Conservation (phyloP, 495 filamentous ascomycete genomes). For the Trichoderma parareesei region DNA sequence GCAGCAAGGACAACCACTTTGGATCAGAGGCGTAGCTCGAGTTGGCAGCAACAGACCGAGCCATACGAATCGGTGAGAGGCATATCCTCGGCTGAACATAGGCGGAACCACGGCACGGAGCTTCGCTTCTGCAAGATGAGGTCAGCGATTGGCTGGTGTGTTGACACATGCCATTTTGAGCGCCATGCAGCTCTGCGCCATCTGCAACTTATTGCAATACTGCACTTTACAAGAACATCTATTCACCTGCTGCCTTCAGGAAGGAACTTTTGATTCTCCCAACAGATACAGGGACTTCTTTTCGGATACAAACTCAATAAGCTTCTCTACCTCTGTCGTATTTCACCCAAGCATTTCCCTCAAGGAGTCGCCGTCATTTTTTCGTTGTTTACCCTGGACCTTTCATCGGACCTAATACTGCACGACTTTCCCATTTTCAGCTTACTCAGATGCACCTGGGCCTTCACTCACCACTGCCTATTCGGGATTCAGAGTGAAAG, state of each 20-base stretch:
- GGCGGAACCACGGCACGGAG: background rate
- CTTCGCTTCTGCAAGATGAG: constrained; percentile 8
- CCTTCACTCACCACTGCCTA: background rate
- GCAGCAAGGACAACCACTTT: too few species aligned
- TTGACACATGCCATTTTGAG: background rate
- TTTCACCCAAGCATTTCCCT: background rate
- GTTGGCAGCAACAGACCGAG: background rate
- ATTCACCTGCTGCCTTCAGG: too few species aligned
- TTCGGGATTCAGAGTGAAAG: background rate
- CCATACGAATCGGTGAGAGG: background rate
- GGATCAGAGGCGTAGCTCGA: background rate
- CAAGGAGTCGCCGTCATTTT: background rate
- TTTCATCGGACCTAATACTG: background rate
- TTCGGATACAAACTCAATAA: background rate
- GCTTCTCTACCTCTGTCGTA: background rate
- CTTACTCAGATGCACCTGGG: background rate
- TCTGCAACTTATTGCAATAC: background rate
- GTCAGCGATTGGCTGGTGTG: background rate
- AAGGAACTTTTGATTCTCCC: background rate
- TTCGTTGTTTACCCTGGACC: background rate
- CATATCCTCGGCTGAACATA: background rate
- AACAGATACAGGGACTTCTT: background rate
- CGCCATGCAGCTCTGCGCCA: background rate
- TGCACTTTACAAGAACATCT: too few species aligned
- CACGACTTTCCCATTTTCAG: background rate